phyloP scores from a whole-genome alignment of 106 monocot species.

The Dendrobium catenatum region DNA sequence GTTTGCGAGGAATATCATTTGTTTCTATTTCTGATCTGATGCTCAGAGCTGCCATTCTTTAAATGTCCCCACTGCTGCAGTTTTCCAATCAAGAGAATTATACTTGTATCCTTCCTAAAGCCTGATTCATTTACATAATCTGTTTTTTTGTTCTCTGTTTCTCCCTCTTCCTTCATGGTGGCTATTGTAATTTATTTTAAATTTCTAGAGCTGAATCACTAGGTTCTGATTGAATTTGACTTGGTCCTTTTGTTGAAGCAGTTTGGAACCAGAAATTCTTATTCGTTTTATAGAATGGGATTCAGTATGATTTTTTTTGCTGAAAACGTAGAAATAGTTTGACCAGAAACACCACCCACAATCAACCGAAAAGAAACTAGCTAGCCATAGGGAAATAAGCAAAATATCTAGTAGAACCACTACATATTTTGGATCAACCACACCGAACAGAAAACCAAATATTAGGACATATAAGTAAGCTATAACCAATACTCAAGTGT shows the following conservation, averaged over 20 bases:
- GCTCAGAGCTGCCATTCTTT: background rate
- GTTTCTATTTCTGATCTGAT: background rate
- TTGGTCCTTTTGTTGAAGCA: background rate
- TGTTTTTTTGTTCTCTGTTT: background rate
- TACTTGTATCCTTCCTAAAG: background rate
- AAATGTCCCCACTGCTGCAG: background rate
- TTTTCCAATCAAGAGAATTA: background rate
- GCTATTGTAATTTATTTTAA: background rate
- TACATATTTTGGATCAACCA: too few species aligned
- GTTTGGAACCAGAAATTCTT: background rate
- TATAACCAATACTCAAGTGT: too few species aligned
- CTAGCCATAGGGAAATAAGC: too few species aligned
- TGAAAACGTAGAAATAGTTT: too few species aligned
- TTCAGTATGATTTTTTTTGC: background rate
- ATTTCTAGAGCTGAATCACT: background rate
- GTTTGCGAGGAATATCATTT: background rate
- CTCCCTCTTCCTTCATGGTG: background rate
- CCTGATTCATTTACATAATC: background rate
- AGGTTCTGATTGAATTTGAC: background rate
- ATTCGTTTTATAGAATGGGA: background rate
- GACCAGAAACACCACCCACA: too few species aligned
- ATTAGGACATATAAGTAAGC: too few species aligned
- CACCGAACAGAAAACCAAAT: too few species aligned
- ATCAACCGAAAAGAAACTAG: too few species aligned
- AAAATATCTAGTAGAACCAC: too few species aligned